Conservation (phyloP, 148 eudicot genomes). For the Spergularia marina region DNA sequence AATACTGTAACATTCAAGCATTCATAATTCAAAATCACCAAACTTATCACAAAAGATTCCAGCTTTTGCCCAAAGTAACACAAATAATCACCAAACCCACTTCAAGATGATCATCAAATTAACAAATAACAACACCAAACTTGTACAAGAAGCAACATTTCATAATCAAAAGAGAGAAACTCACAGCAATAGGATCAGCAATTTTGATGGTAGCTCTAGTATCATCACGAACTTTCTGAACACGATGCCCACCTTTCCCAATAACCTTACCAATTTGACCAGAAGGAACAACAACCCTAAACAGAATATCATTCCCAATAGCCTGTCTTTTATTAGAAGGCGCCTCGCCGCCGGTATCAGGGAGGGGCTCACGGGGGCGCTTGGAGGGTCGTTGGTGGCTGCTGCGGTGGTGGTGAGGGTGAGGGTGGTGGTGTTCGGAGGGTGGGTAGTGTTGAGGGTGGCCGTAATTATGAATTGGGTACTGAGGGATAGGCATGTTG, state of each 20-base stretch:
- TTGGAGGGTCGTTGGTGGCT: constrained; percentile 35
- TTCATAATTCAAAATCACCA: too few species aligned
- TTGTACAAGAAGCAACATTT: neutral
- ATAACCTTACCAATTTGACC: constrained; percentile 89
- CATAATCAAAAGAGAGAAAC: constrained; percentile 14
- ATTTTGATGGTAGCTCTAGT: constrained; percentile 73
- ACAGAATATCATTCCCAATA: constrained; percentile 54
- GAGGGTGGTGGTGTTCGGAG: constrained; percentile 16
- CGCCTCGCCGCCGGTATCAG: constrained; percentile 25
- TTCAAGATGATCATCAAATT: too few species aligned
- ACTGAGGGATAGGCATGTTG: too few species aligned
- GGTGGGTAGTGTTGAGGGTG: constrained; percentile 10
- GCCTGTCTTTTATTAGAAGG: constrained; percentile 57
- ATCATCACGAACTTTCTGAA: constrained; percentile 78
- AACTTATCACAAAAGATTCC: too few species aligned
- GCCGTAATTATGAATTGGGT: constrained; percentile 1
- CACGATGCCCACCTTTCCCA: constrained; percentile 66
- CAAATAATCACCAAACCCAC: too few species aligned
- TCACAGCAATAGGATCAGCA: constrained; percentile 83
- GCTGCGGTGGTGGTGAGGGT: constrained; percentile 16
- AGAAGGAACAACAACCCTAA: constrained; percentile 76
- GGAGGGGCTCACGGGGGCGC: constrained; percentile 46
- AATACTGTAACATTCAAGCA: too few species aligned
- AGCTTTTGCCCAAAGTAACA: too few species aligned
- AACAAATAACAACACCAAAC: neutral